Evolutionary conservation across 305 asterid species (phyloP).

Genomic region (Fraxinus greggii): DNA sequence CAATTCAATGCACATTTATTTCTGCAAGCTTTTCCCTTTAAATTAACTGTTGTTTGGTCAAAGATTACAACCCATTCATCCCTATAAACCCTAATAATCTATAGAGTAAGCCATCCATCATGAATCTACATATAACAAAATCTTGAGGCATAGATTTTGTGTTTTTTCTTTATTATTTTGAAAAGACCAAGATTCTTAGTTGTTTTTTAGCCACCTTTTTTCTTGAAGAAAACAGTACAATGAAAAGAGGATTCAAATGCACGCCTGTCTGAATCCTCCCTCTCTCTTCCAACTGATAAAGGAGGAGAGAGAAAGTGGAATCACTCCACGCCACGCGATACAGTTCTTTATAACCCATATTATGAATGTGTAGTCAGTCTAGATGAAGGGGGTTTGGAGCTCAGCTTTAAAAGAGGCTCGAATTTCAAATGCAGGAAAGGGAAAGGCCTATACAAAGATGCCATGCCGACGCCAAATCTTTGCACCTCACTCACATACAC

Average conservation of each 20-base stretch:
- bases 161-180: conserved; percentile 10
- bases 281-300: conserved; percentile 4
- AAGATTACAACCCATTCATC: conserved; percentile 8
- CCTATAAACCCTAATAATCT: neutral
- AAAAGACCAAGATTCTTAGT: conserved; percentile 20
- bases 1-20: neutral
- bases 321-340: conserved; percentile 18
- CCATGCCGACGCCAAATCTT: conserved; percentile 17
- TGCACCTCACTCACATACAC: neutral
- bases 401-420: conserved; percentile 38
- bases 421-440: conserved; percentile 40
- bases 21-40: neutral
- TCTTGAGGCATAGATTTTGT: conserved; percentile 13
- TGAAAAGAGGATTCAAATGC: conserved; percentile 40
- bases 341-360: conserved; percentile 1
- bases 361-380: neutral
- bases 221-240: conserved; percentile 17
- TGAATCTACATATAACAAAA: neutral
- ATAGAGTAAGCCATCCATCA: neutral
- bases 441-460: conserved; percentile 23
- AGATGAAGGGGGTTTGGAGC: neutral
- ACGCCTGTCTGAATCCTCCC: conserved; percentile 32
- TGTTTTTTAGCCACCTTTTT: neutral
- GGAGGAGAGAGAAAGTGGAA: conserved; percentile 14
- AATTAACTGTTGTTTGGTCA: conserved; percentile 18